Conservation (phyloP, 495 filamentous ascomycete genomes). For the Gamarada debralockiae region DNA sequence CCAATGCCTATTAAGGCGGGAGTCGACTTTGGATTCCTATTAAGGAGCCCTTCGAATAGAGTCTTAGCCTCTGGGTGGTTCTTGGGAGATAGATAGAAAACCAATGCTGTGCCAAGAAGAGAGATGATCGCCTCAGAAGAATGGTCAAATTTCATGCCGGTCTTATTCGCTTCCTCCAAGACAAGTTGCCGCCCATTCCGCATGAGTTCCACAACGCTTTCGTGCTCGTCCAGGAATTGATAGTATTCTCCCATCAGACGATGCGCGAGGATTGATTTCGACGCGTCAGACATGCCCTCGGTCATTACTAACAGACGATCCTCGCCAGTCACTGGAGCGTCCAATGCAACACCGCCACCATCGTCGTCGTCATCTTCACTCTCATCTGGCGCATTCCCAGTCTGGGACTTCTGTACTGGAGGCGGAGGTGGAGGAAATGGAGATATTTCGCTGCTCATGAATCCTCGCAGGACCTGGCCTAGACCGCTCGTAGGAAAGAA, state of each 20-base stretch:
- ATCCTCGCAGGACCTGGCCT: conserved; percentile 73
- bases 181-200: conserved; percentile 64
- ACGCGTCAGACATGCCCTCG: conserved; percentile 70
- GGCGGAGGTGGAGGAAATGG: conserved; percentile 56
- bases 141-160: conserved; percentile 62
- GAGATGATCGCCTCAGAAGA: conserved; percentile 70
- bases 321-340: conserved; percentile 54
- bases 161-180: conserved; percentile 54
- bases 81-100: conserved; percentile 83
- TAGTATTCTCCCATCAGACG: conserved; percentile 84
- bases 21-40: conserved; percentile 66
- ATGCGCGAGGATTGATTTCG: conserved; percentile 75
- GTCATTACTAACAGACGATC: conserved; percentile 77
- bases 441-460: conserved; percentile 77
- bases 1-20: conserved; percentile 85
- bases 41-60: conserved; percentile 76
- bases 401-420: conserved; percentile 20
- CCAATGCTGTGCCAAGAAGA: conserved; percentile 74
- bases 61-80: conserved; percentile 81
- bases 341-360: conserved; percentile 44
- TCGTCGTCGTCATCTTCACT: conserved; percentile 41
- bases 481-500: conserved; percentile 86
- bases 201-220: conserved; percentile 73
- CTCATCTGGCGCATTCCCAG: conserved; percentile 24
- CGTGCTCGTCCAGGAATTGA: conserved; percentile 79